Evolutionary conservation across 345 rosid species (phyloP), one percentile per base, ranked within the genome.

Genomic region (Pistacia atlantica): DNA sequence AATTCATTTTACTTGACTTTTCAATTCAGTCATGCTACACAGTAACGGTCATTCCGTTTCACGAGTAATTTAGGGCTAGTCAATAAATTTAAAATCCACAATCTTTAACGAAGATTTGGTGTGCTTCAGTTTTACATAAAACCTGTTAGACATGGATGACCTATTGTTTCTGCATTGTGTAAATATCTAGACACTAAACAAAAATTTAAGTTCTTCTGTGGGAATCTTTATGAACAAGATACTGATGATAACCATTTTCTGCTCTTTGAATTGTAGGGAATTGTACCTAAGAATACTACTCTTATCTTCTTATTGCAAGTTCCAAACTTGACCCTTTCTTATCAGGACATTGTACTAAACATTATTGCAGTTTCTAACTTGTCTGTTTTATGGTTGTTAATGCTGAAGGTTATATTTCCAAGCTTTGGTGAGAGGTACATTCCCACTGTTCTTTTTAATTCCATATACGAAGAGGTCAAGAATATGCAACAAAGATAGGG

Each of bases 401-500:
- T 45, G 8, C 35, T 68, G 33, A 33, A 93, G 92, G 98, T 91
- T 75, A 81, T 93, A 82, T 94, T 94, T 85, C 97, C 97, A 25
- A 92, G 98, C 88, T 89, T 90, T 80, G 97, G 97, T 0, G 97
- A 94, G 84, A 85, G 97, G 75, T 91, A 94, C 67, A 90, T 94
- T 18, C 78, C 91, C 14, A 90, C 95, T 0, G 88, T 82, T 81
- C 90, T 94, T 78, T 94, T 94, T 80, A 82, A 70, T 74, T 91
- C 95, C 16, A 81, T 90, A 77, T 28, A 87, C 31, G 90, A 87
- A 80, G 95, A 94, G 71, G 97, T 88, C 51, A 89, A 58, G 75
- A 85, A 86, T 65, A 86, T 94, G 97, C 78, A 72, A 73, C 65
- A 55, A 68, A 74, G 69, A 68, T 81, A 80, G 74, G 37, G 35